Base-by-base conservation (phyloP, 768 basidiomycete species). In the Trametes elegans region DNA sequence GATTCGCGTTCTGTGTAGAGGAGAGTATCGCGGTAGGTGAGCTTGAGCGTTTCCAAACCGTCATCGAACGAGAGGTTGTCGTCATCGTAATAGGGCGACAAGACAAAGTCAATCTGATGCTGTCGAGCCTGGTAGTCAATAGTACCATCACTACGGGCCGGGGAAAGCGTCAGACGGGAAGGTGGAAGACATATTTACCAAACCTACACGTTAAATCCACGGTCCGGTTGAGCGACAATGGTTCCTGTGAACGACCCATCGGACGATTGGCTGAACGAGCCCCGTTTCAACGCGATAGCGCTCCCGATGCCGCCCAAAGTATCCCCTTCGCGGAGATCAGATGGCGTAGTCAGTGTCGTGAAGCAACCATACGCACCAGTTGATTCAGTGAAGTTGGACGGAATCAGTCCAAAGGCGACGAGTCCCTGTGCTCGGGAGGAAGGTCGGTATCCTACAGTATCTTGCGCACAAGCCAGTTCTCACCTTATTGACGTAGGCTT, bases 271-370 rank as follows among this genome's bases (percentile, higher is more conserved):
- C 59, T 63, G 71, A 79, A 84, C 1, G 80, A 74, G 3, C 77
- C 76, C 5, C 57, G 70, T 67, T 84, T 79, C 52, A 86, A 58
- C 1, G 82, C 76, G 19, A 85, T 82, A 2, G 81, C 82, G 49
- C 82, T 83, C 16, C 84, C 84, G 18, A 85, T 75, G 9, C 83
- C 83, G 19, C 85, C 85, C 6, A 85, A 58, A 0, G 83, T 84
- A 56, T 84, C 80, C 2, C 72, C 71, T 70, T n/a, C n/a, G n/a
- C n/a, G 21, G n/a, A 21, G 28, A 8, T 19, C 28, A 13, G 29
- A 26, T 7, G 31, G 7, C n/a, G n/a, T n/a, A n/a, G n/a, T n/a
- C n/a, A n/a, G n/a, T n/a, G n/a, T n/a, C n/a, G n/a, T n/a, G n/a
- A n/a, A n/a, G n/a, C n/a, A n/a, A n/a, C n/a, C n/a, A n/a, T 7